Base-by-base conservation (phyloP, 1,284 basidiomycete species). In the Rhodotorula sp. region DNA sequence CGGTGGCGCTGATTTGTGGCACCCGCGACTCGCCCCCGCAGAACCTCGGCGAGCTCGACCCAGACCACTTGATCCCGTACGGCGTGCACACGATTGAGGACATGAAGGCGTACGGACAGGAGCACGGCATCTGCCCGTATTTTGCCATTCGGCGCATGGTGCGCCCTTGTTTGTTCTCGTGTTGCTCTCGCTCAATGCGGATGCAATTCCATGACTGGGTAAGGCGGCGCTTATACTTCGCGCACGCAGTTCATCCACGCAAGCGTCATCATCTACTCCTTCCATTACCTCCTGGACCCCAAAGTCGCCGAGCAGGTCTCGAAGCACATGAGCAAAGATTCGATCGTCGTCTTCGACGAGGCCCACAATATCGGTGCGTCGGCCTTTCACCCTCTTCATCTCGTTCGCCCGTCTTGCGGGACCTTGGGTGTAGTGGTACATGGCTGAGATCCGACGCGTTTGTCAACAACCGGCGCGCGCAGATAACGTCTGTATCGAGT, bases 401-500 rank as follows among this genome's bases (percentile, higher is more conserved):
- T 25, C 39, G n/a, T 19, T 46, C 15, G 9, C 29, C 8, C 58
- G n/a, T n/a, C n/a, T n/a, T n/a, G n/a, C n/a, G n/a, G n/a, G n/a
- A n/a, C n/a, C n/a, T n/a, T n/a, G n/a, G n/a, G n/a, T n/a, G n/a
- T n/a, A n/a, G n/a, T n/a, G n/a, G n/a, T n/a, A n/a, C n/a, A n/a
- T n/a, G n/a, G n/a, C n/a, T n/a, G n/a, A n/a, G 53, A 19, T 25
- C 56, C 19, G 39, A 53, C 32, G 27, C n/a, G 19, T 53, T 27
- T 46, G 9, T 36, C 39, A 13, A 4, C 36, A 19, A 73, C 0
- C n/a, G n/a, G 29, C 57, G n/a, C 29, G 27, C 57, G 46, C 77
- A 90, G 96, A 99, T 81, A 99, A 99, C 81, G 97, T 99, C 65
- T 99, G 97, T 83, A 97, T 99, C 81, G 97, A 99, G 81, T 97